Conservation (phyloP, 2,329 filamentous ascomycete species). For the Thyridium curvatum region DNA sequence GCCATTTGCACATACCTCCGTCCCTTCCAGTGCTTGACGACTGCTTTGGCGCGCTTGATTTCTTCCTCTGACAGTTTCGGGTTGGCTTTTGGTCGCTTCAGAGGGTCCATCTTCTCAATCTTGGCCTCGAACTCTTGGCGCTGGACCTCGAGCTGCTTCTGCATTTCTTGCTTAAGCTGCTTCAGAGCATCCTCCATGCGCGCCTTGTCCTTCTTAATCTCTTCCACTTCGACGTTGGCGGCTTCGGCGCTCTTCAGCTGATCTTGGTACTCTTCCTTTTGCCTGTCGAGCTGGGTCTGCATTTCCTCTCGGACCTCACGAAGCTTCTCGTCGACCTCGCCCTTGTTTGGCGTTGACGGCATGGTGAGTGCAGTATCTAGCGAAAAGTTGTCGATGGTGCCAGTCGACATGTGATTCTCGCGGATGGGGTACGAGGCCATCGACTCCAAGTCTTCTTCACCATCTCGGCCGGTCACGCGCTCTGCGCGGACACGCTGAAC, state of each 20-base stretch:
- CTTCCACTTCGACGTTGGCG: conserved; percentile 71
- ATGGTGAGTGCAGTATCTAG: conserved; percentile 91
- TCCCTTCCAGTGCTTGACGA: conserved; percentile 70
- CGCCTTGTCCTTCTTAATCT: conserved; percentile 74
- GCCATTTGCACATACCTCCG: conserved; percentile 91
- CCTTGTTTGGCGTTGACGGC: conserved; percentile 81
- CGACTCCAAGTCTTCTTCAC: conserved; percentile 86
- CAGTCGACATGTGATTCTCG: conserved; percentile 93
- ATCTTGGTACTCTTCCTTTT: conserved; percentile 76
- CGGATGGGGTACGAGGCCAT: conserved; percentile 79
- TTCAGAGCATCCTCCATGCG: conserved; percentile 79
- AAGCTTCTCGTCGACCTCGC: conserved; percentile 69
- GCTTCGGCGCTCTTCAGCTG: conserved; percentile 71
- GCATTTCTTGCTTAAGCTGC: conserved; percentile 80
- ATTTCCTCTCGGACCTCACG: conserved; percentile 73
- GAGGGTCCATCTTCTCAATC: conserved; percentile 66
- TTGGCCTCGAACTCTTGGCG: conserved; percentile 80
- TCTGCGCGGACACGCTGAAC: conserved; percentile 81
- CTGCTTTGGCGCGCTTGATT: conserved; percentile 59
- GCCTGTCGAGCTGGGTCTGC: conserved; percentile 74
- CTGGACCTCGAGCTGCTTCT: conserved; percentile 76
- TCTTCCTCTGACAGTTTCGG: conserved; percentile 67
- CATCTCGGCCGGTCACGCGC: conserved; percentile 65
- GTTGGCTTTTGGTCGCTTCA: conserved; percentile 54
- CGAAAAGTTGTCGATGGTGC: conserved; percentile 92